phyloP scores from a whole-genome alignment of 2,329 filamentous ascomycete species.

The Penicillium sp. region DNA sequence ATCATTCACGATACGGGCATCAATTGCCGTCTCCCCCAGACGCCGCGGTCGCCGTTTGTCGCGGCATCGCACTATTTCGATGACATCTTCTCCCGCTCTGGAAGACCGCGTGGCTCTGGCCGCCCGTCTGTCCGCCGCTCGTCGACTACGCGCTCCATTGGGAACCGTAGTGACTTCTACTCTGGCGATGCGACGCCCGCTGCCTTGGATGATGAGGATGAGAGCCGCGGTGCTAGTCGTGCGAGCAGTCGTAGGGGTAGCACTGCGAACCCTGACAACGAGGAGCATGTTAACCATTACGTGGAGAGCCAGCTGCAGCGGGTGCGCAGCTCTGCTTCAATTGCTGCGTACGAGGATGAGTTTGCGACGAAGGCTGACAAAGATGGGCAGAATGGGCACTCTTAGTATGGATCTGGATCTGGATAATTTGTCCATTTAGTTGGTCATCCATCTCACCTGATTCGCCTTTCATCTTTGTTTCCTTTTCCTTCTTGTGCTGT shows the following conservation, averaged over 20 bases:
- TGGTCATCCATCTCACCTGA: background rate
- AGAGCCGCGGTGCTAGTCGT: constrained; percentile 14
- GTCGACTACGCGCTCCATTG: constrained; percentile 79
- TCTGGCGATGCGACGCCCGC: constrained; percentile 32
- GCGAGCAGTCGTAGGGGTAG: constrained; percentile 44
- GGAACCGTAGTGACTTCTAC: constrained; percentile 76
- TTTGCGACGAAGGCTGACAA: constrained; percentile 58
- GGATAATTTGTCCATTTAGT: background rate
- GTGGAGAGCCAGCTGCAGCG: constrained; percentile 76
- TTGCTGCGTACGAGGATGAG: constrained; percentile 59
- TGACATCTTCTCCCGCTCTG: constrained; percentile 69
- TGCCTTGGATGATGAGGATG: constrained; percentile 39
- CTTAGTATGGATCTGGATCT: constrained; percentile 2
- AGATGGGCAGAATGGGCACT: constrained; percentile 20
- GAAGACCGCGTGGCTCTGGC: constrained; percentile 43
- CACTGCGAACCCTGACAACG: constrained; percentile 41
- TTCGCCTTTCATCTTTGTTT: background rate
- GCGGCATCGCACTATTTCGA: constrained; percentile 95
- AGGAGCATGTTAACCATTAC: constrained; percentile 75
- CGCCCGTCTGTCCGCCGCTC: constrained; percentile 68
- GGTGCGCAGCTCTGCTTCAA: constrained; percentile 60
- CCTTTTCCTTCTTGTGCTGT: background rate
- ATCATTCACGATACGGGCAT: constrained; percentile 96
- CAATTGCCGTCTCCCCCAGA: constrained; percentile 87
- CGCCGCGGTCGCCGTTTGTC: constrained; percentile 79